phyloP scores from a whole-genome alignment of 306 rosid genomes.

The Sophora flavescens region DNA sequence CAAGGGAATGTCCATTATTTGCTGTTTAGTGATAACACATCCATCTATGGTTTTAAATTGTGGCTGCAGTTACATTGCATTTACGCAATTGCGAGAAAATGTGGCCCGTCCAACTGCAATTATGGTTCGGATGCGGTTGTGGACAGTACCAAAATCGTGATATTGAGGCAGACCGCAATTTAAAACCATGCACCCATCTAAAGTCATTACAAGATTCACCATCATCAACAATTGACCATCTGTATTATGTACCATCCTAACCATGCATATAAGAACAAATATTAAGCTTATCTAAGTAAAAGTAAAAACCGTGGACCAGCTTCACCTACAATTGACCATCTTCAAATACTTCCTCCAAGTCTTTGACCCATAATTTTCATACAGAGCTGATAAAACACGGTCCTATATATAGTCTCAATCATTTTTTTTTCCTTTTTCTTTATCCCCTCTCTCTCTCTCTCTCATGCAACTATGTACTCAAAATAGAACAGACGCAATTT shows the following conservation, averaged over 20 bases:
- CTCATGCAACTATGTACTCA: slow-evolving; percentile 1
- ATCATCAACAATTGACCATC: background rate
- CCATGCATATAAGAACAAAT: background rate
- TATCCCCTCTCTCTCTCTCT: background rate
- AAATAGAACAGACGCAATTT: slow-evolving; percentile 12
- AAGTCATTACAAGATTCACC: slow-evolving; percentile 19
- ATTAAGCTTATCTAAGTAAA: background rate
- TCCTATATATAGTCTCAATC: background rate
- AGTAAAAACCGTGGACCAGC: background rate
- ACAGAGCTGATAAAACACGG: background rate
- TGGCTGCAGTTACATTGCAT: too few relatives aligned
- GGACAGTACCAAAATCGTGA: too few relatives aligned
- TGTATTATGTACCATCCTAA: background rate
- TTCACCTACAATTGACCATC: background rate
- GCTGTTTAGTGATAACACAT: slow-evolving; percentile 1
- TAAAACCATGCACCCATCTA: background rate
- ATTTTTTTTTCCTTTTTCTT: background rate
- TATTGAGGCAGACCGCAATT: too few relatives aligned
- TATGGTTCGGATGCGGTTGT: too few relatives aligned
- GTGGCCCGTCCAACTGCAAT: too few relatives aligned
- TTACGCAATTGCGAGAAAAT: too few relatives aligned
- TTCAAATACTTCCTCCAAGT: background rate
- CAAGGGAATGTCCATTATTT: slow-evolving; percentile 30
- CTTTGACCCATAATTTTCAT: background rate
- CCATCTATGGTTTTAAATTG: too few relatives aligned